phyloP scores from a whole-genome alignment of 768 basidiomycete genomes.

The Psilocybe sp. region DNA sequence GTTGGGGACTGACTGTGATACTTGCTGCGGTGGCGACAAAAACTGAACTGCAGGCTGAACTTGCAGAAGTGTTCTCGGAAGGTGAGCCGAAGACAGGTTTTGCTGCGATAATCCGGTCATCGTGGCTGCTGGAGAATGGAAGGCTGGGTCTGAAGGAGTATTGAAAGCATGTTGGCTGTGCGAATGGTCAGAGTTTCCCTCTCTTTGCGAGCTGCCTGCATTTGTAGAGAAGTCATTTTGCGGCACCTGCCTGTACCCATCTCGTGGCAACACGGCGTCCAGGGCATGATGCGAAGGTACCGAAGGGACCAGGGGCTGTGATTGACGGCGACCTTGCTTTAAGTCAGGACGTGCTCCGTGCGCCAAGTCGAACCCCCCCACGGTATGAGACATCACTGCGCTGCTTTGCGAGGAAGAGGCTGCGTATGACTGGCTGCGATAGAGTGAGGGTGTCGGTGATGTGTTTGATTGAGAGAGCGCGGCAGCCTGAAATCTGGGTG shows the following conservation, averaged over 20 bases:
- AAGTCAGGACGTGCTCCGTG: not conserved
- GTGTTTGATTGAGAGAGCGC: not conserved
- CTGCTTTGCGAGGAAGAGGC: not conserved
- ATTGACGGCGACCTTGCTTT: not conserved
- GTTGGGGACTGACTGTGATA: no score
- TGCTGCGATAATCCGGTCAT: no score
- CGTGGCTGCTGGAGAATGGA: no score
- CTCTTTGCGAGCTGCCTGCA: no score
- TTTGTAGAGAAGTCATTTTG: no score
- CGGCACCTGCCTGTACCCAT: no score
- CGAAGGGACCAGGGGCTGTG: slow-evolving; percentile 1
- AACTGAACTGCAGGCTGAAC: no score
- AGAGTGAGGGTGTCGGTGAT: not conserved
- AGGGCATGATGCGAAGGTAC: not conserved
- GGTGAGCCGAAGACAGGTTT: no score
- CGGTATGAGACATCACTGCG: slow-evolving; percentile 1
- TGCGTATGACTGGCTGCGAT: slow-evolving; percentile 2
- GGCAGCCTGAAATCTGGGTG: not conserved
- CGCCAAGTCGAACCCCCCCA: not conserved
- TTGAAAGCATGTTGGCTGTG: not conserved
- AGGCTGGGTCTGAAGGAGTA: not conserved
- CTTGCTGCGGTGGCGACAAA: no score
- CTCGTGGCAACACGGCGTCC: not conserved
- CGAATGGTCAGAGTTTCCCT: not conserved
- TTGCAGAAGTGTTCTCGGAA: no score